Evolutionary conservation across 371 early-diverging fungal genomes (phyloP).

Genomic region (Mortierella sp.): DNA sequence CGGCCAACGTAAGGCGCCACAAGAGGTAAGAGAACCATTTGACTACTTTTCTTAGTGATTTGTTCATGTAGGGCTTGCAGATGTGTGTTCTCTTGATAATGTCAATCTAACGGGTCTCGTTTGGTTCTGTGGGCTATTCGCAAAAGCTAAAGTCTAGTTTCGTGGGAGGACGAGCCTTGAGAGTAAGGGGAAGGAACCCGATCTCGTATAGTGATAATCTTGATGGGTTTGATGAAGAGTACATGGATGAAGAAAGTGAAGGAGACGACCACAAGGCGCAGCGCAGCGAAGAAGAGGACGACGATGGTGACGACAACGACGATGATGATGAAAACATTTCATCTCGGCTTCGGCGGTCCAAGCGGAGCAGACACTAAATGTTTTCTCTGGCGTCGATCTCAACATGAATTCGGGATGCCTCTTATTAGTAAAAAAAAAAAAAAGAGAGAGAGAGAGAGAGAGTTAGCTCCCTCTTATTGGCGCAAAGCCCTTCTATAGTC

Average conservation of each 20-base stretch:
- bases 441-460: background rate
- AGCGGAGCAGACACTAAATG: conserved; percentile 27
- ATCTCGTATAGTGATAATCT: conserved; percentile 27
- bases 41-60: too few species aligned
- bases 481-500: too few species aligned
- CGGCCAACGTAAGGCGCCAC: conserved; percentile 33
- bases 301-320: conserved; percentile 21
- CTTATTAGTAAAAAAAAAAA: background rate
- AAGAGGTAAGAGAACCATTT: conserved; percentile 22
- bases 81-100: too few species aligned
- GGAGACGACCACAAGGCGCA: conserved; percentile 4
- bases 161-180: conserved; percentile 24
- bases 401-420: background rate
- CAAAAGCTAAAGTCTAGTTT: too few species aligned
- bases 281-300: conserved; percentile 11
- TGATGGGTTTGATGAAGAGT: background rate
- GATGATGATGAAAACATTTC: background rate
- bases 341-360: conserved; percentile 26
- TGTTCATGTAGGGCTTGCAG: too few species aligned
- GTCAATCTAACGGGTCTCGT: too few species aligned
- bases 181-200: conserved; percentile 18
- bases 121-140: too few species aligned
- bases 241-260: conserved; percentile 14
- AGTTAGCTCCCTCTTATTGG: too few species aligned
- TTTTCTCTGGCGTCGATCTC: too few species aligned